Evolutionary conservation across 73 alveolate genomes (phyloP).

Genomic region (Blepharisma stoltei): DNA sequence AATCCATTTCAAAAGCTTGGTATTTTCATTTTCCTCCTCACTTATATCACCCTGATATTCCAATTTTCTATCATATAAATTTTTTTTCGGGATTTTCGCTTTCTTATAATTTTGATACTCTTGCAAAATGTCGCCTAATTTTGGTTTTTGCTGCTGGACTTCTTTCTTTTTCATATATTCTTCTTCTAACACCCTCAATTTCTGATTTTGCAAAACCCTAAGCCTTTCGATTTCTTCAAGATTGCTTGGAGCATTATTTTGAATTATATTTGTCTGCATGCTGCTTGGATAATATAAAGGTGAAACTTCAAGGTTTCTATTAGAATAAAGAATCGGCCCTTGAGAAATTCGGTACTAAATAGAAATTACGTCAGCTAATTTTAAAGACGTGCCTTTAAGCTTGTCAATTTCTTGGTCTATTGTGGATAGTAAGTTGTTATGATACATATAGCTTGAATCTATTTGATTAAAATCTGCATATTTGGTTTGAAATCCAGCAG

Average conservation of each 20-base stretch:
- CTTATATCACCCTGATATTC: neutral
- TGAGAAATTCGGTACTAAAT: too few species aligned
- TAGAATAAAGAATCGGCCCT: too few species aligned
- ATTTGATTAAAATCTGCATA: neutral
- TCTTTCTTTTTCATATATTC: conserved; percentile 12
- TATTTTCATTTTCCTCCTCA: neutral
- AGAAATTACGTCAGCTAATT: neutral
- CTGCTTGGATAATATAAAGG: too few species aligned
- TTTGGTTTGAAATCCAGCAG: neutral
- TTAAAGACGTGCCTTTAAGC: neutral
- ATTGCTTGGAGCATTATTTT: neutral
- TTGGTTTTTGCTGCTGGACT: conserved; percentile 3
- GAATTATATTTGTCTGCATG: neutral
- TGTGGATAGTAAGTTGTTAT: neutral
- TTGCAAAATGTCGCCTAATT: neutral
- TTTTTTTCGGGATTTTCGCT: neutral
- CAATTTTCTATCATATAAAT: neutral
- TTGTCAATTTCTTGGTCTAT: conserved; percentile 17
- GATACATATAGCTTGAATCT: neutral
- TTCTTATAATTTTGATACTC: neutral
- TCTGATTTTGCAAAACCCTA: conserved; percentile 1
- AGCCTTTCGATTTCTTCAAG: conserved; percentile 21
- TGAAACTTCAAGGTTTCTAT: too few species aligned
- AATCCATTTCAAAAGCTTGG: neutral
- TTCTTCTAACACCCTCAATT: neutral